Base-by-base conservation (phyloP, 306 rosid genomes). In the Citrullus mucosospermus region DNA sequence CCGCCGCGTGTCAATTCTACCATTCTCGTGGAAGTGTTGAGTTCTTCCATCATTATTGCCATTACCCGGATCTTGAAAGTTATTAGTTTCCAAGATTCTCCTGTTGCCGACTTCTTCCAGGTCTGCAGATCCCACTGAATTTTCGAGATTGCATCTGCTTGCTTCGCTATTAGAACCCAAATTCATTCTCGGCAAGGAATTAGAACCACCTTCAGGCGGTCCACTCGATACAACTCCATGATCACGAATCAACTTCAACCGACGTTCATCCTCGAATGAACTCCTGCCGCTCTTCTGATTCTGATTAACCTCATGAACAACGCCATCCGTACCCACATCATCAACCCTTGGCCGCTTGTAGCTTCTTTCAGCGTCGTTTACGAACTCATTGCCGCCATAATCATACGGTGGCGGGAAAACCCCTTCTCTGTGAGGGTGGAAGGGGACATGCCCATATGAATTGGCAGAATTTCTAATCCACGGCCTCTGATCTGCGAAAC, bases 241-340 rank as follows among this genome's bases (percentile, higher is more conserved):
- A 70, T 95, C 99, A 8, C 92, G 99, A 81, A 95, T 90, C 32
- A 95, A 78, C 89, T 90, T 87, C 81, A 92, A 84, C 30, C 96
- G 81, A 7, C 97, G 89, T 78, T 91, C 90, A 78, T 88, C 87
- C 4, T 92, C 96, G 5, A 73, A 84, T 5, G 83, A 78, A 82
- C 17, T 18, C 55, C 76, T 51, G 2, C 65, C 41, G 55, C 71
- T 46, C 15, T 76, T 83, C 20, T 73, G 61, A 63, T 75, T 63
- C 20, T 67, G 61, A 63, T 78, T 70, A 81, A 65, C 61, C 30
- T 69, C 86, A n/a, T 50, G 61, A 56, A 54, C 25, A 36, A 39
- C 51, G 3, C 77, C 32, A 4, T 78, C 82, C 13, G 78, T 53
- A 17, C 81, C 82, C 2, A 55, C 67, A 50, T 83, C 91, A 62